A percentile compares a stretch with the other conserved stretches of the same genome.
Evolutionary conservation across 1,139 yeast species (phyloP).

Genomic region (Kodamaea anthophila): DNA sequence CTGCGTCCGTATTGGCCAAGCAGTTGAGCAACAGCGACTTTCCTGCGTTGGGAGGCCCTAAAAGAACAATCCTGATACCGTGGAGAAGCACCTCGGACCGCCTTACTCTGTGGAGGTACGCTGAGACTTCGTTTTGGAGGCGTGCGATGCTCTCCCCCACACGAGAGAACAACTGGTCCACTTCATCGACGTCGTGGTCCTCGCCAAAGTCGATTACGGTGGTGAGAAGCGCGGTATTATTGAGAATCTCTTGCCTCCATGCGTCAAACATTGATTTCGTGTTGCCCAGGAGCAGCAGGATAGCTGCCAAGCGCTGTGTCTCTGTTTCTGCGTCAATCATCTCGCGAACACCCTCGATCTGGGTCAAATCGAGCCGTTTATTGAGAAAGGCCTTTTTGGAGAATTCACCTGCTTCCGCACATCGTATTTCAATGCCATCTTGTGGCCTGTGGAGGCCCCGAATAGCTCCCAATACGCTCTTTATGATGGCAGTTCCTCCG

Average conservation of each 20-base stretch:
- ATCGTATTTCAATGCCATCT: conserved; percentile 46
- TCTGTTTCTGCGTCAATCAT: conserved; percentile 95
- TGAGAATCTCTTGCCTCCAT: conserved; percentile 68
- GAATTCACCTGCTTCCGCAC: conserved; percentile 93
- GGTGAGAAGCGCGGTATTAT: conserved; percentile 67
- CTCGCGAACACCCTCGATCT: conserved; percentile 85
- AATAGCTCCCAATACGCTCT: conserved; percentile 64
- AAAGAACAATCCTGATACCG: conserved; percentile 67
- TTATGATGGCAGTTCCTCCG: conserved; percentile 86
- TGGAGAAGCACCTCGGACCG: conserved; percentile 59
- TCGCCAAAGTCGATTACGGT: conserved; percentile 97
- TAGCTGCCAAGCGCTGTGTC: conserved; percentile 69
- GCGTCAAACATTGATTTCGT: conserved; percentile 45
- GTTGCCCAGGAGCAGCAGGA: conserved; percentile 66
- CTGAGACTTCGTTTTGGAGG: conserved; percentile 40
- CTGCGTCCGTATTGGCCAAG: conserved; percentile 74
- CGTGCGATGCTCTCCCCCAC: conserved; percentile 40
- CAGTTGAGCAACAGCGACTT: conserved; percentile 78
- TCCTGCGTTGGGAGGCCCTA: conserved; percentile 97
- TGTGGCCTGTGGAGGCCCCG: conserved; percentile 39
- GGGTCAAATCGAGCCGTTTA: conserved; percentile 66
- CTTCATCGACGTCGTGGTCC: conserved; percentile 75
- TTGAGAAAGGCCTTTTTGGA: conserved; percentile 76
- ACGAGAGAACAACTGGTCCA: conserved; percentile 39
- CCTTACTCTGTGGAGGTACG: conserved; percentile 46